Evolutionary conservation across 257 asterid genomes (phyloP), one percentile per base, ranked within the genome.

Genomic region (Coffea canephora): DNA sequence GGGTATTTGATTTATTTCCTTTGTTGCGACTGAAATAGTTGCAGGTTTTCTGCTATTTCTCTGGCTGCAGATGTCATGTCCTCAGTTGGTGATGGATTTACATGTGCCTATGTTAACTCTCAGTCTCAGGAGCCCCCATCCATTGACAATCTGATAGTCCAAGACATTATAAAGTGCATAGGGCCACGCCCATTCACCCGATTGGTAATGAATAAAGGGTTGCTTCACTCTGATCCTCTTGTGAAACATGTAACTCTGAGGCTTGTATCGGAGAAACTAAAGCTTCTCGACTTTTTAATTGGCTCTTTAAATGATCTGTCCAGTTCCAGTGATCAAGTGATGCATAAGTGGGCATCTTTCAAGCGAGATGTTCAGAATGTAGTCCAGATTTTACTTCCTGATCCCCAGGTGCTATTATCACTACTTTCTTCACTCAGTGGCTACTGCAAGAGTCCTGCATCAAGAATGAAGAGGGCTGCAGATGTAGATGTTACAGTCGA

Each of bases 61-160:
- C 86, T 91, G 87, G 98, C 99, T 87, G 96, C 99, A 77, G 87
- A 91, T 80, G 93, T 93, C 69, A 83, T 95, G 84, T 89, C 89
- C 45, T 87, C 98, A 9, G 96, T 92, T 59, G 82, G 89, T 74
- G 87, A 87, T 75, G 96, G 94, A 80, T 85, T 89, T 83, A 71
- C 88, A n/a, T 84, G 83, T 79, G 89, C 85, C 55, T 87, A 84
- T 78, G 27, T 78, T 74, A 88, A 85, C 79, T 75, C 82, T 65
- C 78, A 16, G 76, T 73, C 74, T 70, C 78, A 31, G 73, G 88
- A 83, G 83, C 84, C 83, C 55, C 91, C 90, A 71, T 67, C 89
- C 52, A 76, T 87, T 49, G 85, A 86, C 73, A 83, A 82, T 77
- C 87, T 88, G 71, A 80, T 79, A n/a, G 88, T 95, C 87, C 93